Evolutionary conservation across 495 filamentous ascomycete genomes (phyloP), one percentile per base, ranked within the genome.

Genomic region (Aspergillus sclerotiicarbonarius): DNA sequence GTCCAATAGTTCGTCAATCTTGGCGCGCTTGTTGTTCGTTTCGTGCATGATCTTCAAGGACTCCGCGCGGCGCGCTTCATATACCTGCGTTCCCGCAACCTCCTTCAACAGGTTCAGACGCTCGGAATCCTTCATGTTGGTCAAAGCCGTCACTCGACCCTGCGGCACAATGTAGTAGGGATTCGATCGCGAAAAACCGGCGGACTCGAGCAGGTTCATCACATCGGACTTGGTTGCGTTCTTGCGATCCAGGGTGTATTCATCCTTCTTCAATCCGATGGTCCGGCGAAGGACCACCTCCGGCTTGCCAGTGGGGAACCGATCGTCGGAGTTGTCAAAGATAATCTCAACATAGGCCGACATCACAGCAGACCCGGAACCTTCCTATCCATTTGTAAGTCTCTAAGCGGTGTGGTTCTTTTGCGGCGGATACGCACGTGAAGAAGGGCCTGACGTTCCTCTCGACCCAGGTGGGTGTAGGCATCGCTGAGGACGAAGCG

Each of bases 111-210:
- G 76, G 51, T 87, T 90, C 59, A 99, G 69, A 52, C 94, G 82
- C 64, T 96, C 92, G 1, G 84, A 82, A 66, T 99, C 94, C 70
- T 96, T 96, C 95, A 97, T 98, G 66, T 97, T 99, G 19, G 94
- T 99, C 63, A 99, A 81, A 20, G 90, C 87, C 0, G 95, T 97
- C 51, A 99, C 92, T 58, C 95, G 89, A 32, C 94, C 94, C 67
- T 99, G 94, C 3, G 95, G 94, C 1, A 99, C 94, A 62, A 99
- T 99, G 68, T 98, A 99, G 78, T 97, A 99, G 19, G 94, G 94
- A 71, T 99, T 99, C 56, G 92, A 96, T 58, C 90, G 88, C 51
- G 92, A 96, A 71, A 99, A 98, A 19, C 94, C 94, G 6, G 94
- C 94, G 8, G 91, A 92, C 70, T 99, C 94, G 18, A 99, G 84